phyloP scores from a whole-genome alignment of 352 stramenopile genomes.

The Phytophthora constricta region DNA sequence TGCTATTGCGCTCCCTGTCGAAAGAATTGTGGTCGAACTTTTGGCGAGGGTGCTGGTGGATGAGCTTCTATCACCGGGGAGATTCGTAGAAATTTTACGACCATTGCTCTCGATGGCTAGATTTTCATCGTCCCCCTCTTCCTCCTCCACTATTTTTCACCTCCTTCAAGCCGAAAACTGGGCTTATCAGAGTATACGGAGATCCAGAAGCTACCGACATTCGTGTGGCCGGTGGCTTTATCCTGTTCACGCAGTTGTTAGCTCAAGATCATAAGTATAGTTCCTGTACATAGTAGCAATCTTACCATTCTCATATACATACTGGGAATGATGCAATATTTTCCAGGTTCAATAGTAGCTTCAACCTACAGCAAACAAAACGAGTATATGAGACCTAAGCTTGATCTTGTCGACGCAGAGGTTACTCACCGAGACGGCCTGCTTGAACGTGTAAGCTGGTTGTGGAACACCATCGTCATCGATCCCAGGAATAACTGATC shows the following conservation, averaged over 20 bases:
- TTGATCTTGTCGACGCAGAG: background rate
- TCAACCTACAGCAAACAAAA: conserved; percentile 51
- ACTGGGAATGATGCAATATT: conserved; percentile 85
- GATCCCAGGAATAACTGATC: conserved; percentile 65
- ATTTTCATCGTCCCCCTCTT: conserved; percentile 65
- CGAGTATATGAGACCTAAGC: background rate
- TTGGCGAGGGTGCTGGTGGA: conserved; percentile 42
- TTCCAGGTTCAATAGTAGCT: conserved; percentile 70
- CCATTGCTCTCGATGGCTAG: conserved; percentile 1
- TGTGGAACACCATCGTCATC: conserved; percentile 77
- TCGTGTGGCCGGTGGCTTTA: conserved; percentile 77
- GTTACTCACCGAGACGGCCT: conserved; percentile 71
- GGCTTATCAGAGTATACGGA: conserved; percentile 81
- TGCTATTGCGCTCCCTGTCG: conserved; percentile 36
- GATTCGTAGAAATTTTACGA: conserved; percentile 1
- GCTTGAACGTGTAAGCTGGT: conserved; percentile 84
- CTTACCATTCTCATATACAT: conserved; percentile 89
- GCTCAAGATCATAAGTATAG: background rate
- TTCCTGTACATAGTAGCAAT: background rate
- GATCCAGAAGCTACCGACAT: conserved; percentile 84
- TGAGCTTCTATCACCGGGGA: conserved; percentile 6
- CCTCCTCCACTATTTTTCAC: conserved; percentile 82
- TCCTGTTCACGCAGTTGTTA: conserved; percentile 42
- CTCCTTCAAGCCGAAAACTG: conserved; percentile 72
- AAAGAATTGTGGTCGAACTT: conserved; percentile 36